Evolutionary conservation across 2,329 filamentous ascomycete species (phyloP).

Genomic region (Sclerotinia borealis): DNA sequence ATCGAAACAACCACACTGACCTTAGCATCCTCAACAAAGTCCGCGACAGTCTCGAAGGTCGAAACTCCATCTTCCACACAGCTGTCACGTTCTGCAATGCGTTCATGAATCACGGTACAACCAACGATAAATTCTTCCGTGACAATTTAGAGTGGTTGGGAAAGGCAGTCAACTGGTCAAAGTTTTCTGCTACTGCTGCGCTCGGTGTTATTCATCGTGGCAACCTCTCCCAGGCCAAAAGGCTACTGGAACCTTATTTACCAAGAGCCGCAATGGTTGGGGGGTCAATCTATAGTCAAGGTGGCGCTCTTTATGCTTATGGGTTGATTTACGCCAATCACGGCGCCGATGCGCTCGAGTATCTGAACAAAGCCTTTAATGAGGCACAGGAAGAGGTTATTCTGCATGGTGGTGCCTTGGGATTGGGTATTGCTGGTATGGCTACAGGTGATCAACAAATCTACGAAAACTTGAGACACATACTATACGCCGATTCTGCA

Average conservation of each 20-base stretch:
- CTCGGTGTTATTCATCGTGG: slow-evolving; percentile 94
- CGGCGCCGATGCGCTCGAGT: slow-evolving; percentile 80
- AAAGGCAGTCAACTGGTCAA: slow-evolving; percentile 99
- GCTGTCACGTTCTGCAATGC: slow-evolving; percentile 96
- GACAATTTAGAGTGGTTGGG: slow-evolving; percentile 97
- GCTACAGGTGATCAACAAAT: slow-evolving; percentile 86
- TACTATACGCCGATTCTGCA: slow-evolving; percentile 89
- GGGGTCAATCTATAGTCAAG: slow-evolving; percentile 91
- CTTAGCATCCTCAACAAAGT: slow-evolving; percentile 92
- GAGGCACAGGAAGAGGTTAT: slow-evolving; percentile 84
- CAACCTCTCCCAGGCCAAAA: slow-evolving; percentile 87
- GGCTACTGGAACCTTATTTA: slow-evolving; percentile 90
- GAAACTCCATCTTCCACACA: slow-evolving; percentile 98
- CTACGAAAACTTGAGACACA: slow-evolving; percentile 82
- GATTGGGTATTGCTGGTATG: slow-evolving; percentile 95
- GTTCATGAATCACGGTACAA: slow-evolving; percentile 98
- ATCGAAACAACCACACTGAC: slow-evolving; percentile 91
- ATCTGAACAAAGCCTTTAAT: slow-evolving; percentile 68
- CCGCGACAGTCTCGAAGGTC: slow-evolving; percentile 86
- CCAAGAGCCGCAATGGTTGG: slow-evolving; percentile 70
- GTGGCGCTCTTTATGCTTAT: slow-evolving; percentile 90
- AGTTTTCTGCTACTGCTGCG: slow-evolving; percentile 95
- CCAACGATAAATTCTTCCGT: slow-evolving; percentile 96
- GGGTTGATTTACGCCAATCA: slow-evolving; percentile 97
- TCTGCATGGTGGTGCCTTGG: slow-evolving; percentile 91